Base-by-base conservation (phyloP, 192 early-diverging fungal genomes). In the Phlyctochytrium bullatum region DNA sequence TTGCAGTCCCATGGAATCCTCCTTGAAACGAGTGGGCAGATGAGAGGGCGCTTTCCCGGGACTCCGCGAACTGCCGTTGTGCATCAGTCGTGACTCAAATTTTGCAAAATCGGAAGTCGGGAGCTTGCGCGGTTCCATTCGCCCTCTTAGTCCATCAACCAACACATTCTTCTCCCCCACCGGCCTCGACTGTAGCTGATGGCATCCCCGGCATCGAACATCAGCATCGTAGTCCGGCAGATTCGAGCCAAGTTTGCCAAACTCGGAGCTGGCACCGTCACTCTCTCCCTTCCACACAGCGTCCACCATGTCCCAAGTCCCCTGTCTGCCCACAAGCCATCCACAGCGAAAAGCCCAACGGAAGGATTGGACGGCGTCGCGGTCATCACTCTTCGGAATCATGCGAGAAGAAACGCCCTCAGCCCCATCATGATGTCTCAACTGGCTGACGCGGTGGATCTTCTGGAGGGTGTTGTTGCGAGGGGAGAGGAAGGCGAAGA, bases 381-480 rank as follows among this genome's bases (percentile, higher is more conserved):
- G 14, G 24, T 47, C 17, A 52, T 73, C 52, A 62, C 57, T 25
- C 28, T 73, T 14, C 33, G 24, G 16, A 73, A 73, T 52, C 58
- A 10, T 3, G 24, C 2, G 3, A 59, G 47, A 25, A 51, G 60
- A 12, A 74, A 74, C 47, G 66, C 73, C 4, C 61, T 74, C 33
- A 66, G 68, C 6, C 68, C 63, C 20, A 17, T 3, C 23, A 74
- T 74, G 73, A 74, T 74, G 73, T n/a, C 3, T 2, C 56, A 74
- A 27, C 36, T 74, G 10, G n/a, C 63, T 2, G 36, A 53, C n/a
- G 64, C 51, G 17, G n/a, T 73, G 12, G 23, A 23, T 34, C 12
- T 62, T 12, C 62, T 65, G 64, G 40, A 47, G 20, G 23, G 23
- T 2, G 25, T 65, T 12, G 12, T 6, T 12, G 23, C 3, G 27